Base-by-base conservation (phyloP, 2,329 filamentous ascomycete species). In the Penicillium sp. region DNA sequence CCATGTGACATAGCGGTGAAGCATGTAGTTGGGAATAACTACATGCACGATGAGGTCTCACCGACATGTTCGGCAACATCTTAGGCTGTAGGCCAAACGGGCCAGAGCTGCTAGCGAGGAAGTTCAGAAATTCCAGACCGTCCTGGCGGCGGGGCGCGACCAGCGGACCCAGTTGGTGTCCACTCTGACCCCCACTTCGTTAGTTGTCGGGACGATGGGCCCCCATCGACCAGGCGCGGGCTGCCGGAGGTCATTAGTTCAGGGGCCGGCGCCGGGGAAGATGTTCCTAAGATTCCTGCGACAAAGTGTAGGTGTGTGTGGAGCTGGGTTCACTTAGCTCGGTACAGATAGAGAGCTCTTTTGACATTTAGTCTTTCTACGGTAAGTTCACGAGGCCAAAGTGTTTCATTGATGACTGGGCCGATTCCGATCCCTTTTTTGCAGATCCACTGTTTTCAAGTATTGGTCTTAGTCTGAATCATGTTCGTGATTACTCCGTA, bases 231-330 rank as follows among this genome's bases (percentile, higher is more conserved):
- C 55, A 52, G 57, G 54, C 62, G 60, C 60, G 51, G 65, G 65
- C 59, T 62, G 60, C 60, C 55, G 64, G 65, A 58, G 59, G 47
- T 58, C 61, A 65, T 66, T 71, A 70, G 69, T 62, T 63, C 64
- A 64, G 62, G 61, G 62, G 60, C 64, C 56, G 65, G 65, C 61
- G 57, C 59, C 60, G 70, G 69, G 70, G 70, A 71, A 72, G 64
- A 60, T 35, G 63, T 66, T 70, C 66, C 70, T 68, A 59, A 63
- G 62, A 67, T 65, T 70, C 68, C 64, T 71, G 62, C 62, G 67
- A 66, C 61, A 61, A 62, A 62, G 65, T 54, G 51, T 55, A 59
- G 45, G 58, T 49, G 51, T 47, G n/a, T 24, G 62, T 62, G 64
- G 61, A 62, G 50, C 56, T 27, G 11, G 24, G 7, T n/a, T n/a